Evolutionary conservation across 305 asterid species (phyloP).

Genomic region (Rubia tinctorum): DNA sequence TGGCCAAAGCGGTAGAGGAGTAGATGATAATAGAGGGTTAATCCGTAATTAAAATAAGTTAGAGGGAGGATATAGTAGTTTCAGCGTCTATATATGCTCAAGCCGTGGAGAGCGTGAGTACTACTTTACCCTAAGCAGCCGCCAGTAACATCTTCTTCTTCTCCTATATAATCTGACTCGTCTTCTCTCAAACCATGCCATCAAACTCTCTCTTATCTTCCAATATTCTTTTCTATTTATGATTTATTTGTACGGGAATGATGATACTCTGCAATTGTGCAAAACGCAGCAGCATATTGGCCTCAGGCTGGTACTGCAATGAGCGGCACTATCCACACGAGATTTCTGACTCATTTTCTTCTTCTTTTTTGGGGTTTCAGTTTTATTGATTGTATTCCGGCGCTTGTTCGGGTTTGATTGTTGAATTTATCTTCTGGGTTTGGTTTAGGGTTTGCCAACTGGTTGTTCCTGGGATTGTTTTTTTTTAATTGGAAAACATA

Average conservation of each 20-base stretch:
- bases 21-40: not conserved
- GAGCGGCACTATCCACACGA: constrained; percentile 35
- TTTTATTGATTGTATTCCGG: not conserved
- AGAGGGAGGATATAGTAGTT: not conserved
- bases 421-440: too few relatives aligned
- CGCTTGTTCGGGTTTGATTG: not conserved
- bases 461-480: too few relatives aligned
- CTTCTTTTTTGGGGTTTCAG: not conserved
- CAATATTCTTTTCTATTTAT: not conserved
- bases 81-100: not conserved
- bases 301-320: constrained; percentile 20
- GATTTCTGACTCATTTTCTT: constrained; percentile 22
- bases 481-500: too few relatives aligned
- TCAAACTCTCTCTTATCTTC: not conserved
- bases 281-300: constrained; percentile 22
- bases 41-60: not conserved
- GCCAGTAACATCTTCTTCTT: not conserved
- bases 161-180: not conserved
- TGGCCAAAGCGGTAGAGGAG: too few relatives aligned
- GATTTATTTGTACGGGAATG: constrained; percentile 3
- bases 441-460: too few relatives aligned
- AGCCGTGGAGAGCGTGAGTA: not conserved
- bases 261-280: constrained; percentile 25
- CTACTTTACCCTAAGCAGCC: not conserved
- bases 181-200: not conserved